Base-by-base conservation (phyloP, 139 green algal genomes). In the Asterochloris sp. region DNA sequence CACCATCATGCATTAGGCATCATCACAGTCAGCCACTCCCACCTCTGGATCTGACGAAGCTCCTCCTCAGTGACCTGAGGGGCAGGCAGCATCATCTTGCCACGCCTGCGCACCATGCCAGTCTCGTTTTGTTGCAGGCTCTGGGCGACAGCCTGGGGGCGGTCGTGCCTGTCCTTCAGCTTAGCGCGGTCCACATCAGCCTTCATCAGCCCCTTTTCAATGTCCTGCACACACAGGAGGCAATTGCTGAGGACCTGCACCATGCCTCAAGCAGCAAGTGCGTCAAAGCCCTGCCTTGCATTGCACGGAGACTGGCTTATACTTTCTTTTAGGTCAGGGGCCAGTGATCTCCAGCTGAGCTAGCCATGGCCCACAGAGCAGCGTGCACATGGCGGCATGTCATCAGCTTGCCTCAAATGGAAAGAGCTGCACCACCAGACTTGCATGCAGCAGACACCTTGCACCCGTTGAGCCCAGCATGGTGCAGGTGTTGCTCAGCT, bases 31-130 rank as follows among this genome's bases (percentile, higher is more conserved):
- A 54, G 38, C 38, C 84, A 14, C 83, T 90, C 62, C 87, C 93
- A 81, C 96, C 93, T 21, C 91, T 92, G 0, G 96, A 99, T 94
- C 27, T 92, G 84, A 86, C 96, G 91, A 73, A 99, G 92, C 90
- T 99, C 96, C 38, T 89, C 89, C 74, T 99, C 96, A 12, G 82
- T 92, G 27, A 98, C 85, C 85, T 96, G 91, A 26, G 93, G 94
- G 21, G 93, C 92, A 13, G 94, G 94, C 83, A 99, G 91, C 90
- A 96, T 97, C 89, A 99, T 94, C 85, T 97, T 97, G 69, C 89
- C 88, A 13, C 94, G 85, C 61, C 89, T 80, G 80, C 84, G 84
- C 62, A 90, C 80, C 54, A 86, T 76, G 62, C 69, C 74, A 0
- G 91, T 84, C 66, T 96, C 94, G 76, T 98, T 96, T 69, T 91